A percentile compares a stretch with the other conserved stretches of the same genome.
phyloP scores from a whole-genome alignment of 106 monocot genomes.

The Alisma plantagoaquatica region DNA sequence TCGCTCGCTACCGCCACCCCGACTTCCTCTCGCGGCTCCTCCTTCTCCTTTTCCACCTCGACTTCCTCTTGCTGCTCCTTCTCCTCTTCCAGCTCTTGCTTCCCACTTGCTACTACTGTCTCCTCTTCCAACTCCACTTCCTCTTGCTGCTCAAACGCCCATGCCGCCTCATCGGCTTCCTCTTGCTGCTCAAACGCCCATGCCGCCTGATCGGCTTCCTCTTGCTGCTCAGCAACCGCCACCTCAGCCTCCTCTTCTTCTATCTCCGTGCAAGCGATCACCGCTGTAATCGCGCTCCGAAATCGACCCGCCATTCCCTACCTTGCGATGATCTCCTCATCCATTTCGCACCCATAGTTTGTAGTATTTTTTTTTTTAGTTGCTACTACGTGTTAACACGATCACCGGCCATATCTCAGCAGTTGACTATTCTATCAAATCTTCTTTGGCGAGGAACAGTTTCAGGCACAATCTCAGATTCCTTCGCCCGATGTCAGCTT shows the following conservation, averaged over 20 bases:
- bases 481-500: no score
- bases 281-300: no score
- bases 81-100: neutral
- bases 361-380: no score
- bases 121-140: neutral
- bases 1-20: neutral
- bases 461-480: no score
- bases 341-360: no score
- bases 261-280: no score
- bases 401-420: no score
- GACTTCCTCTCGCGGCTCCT: neutral
- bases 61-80: neutral
- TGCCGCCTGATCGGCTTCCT: neutral
- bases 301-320: no score
- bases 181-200: neutral
- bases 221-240: neutral
- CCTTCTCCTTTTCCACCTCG: neutral
- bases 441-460: no score
- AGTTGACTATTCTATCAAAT: no score
- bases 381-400: no score
- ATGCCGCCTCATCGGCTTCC: neutral
- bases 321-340: no score
- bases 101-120: neutral
- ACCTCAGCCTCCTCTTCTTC: neutral
- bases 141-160: neutral